Evolutionary conservation across 495 filamentous ascomycete genomes (phyloP).

Genomic region (Penicillium canariense): DNA sequence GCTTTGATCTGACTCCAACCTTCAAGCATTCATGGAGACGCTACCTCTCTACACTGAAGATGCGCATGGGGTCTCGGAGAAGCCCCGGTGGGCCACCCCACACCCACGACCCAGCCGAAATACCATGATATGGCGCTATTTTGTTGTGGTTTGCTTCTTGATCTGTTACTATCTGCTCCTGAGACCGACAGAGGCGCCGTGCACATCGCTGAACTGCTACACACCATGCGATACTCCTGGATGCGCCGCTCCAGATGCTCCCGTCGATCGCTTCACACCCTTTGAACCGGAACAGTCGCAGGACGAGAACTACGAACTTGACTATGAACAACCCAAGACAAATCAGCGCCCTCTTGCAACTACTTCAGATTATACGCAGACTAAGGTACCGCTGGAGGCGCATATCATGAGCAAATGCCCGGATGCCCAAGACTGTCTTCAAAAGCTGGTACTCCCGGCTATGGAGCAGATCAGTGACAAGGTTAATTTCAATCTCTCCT

Average conservation of each 20-base stretch:
- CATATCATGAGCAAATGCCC: conserved; percentile 97
- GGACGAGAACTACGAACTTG: not conserved
- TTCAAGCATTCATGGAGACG: conserved; percentile 23
- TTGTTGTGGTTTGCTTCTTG: conserved; percentile 19
- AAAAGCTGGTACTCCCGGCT: conserved; percentile 75
- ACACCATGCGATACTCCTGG: not conserved
- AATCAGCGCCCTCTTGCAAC: not conserved
- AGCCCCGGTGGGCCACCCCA: conserved; percentile 3
- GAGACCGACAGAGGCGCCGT: conserved; percentile 4
- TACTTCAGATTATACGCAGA: not conserved
- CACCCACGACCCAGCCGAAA: conserved; percentile 10
- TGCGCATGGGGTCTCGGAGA: not conserved
- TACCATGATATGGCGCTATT: conserved; percentile 13
- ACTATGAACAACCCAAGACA: not conserved
- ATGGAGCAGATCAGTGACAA: conserved; percentile 80
- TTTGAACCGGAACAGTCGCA: not conserved
- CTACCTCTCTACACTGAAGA: conserved; percentile 23
- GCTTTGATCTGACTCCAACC: not conserved
- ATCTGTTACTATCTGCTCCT: conserved; percentile 23
- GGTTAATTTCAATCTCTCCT: conserved; percentile 87
- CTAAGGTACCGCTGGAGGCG: conserved; percentile 75
- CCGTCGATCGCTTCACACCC: not conserved
- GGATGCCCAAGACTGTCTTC: conserved; percentile 77
- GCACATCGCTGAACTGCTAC: not conserved
- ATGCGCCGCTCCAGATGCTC: not conserved